These are phyloP conservation scores for Aspergillus pseudoterreus DNA, from an alignment of 2,329 filamentous ascomycete genomes.

Conservation along the genomic window DNA sequence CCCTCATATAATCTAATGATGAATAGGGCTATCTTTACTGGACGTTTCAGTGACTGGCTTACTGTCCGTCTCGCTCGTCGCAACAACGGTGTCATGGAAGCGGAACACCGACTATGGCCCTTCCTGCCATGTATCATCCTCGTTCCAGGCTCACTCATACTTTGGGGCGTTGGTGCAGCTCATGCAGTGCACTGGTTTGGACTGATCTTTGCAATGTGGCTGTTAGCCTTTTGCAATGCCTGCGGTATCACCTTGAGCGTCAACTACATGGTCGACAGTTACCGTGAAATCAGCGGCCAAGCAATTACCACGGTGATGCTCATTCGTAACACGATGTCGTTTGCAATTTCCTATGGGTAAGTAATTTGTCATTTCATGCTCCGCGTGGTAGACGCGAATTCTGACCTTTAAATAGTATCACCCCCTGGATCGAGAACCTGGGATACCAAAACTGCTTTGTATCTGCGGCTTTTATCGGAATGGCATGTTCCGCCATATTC, in stretches of 20 bases:
- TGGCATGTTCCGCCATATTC: slow-evolving; percentile 36
- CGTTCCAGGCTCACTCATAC: slow-evolving; percentile 31
- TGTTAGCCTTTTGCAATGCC: slow-evolving; percentile 38
- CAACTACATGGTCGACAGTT: slow-evolving; percentile 41
- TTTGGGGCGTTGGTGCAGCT: slow-evolving; percentile 42
- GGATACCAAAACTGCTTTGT: slow-evolving; percentile 47
- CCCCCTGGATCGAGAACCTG: slow-evolving; percentile 43
- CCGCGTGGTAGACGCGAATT: no score
- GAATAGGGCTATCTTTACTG: slow-evolving; percentile 34
- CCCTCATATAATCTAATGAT: not conserved
- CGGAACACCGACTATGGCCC: slow-evolving; percentile 41
- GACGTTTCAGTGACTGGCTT: slow-evolving; percentile 38
- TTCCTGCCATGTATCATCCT: slow-evolving; percentile 33
- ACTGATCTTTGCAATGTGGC: slow-evolving; percentile 41
- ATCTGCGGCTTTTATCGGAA: slow-evolving; percentile 35
- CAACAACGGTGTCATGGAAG: slow-evolving; percentile 40
- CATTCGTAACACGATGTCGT: slow-evolving; percentile 47
- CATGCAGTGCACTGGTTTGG: slow-evolving; percentile 42
- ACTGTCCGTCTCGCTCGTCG: slow-evolving; percentile 36
- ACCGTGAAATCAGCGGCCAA: slow-evolving; percentile 38
- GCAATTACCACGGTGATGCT: slow-evolving; percentile 43
- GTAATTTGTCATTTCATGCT: no score
- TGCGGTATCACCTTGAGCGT: slow-evolving; percentile 37
- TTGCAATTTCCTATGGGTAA: slow-evolving; percentile 42
- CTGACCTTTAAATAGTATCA: slow-evolving; percentile 26